phyloP scores from a whole-genome alignment of 768 basidiomycete species.

The Flagelloscypha sp. region DNA sequence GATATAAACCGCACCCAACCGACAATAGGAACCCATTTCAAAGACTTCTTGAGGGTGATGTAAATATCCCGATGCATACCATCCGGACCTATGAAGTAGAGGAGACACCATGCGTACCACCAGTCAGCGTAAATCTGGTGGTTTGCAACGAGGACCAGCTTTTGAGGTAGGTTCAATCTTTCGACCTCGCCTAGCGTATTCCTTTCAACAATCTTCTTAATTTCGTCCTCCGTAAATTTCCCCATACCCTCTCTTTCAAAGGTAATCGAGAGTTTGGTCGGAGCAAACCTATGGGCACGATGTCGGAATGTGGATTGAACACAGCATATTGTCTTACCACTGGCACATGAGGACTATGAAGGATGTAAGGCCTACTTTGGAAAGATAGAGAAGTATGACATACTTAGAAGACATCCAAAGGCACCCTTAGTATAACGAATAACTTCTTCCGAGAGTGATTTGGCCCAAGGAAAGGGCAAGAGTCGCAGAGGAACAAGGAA shows the following conservation, averaged over 20 bases:
- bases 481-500: conserved; percentile 60
- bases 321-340: too few species aligned
- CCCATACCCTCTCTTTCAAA: conserved; percentile 67
- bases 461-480: conserved; percentile 51
- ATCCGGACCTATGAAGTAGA: conserved; percentile 59
- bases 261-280: conserved; percentile 62
- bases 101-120: conserved; percentile 85
- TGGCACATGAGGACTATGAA: conserved; percentile 65
- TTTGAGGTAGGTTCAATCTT: conserved; percentile 63
- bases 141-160: conserved; percentile 82
- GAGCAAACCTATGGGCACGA: too few species aligned
- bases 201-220: conserved; percentile 47
- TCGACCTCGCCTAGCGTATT: conserved; percentile 49
- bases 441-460: conserved; percentile 54
- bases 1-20: conserved; percentile 61
- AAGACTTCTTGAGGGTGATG: conserved; percentile 88
- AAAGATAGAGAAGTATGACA: conserved; percentile 17
- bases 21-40: conserved; percentile 78
- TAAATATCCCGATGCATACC: conserved; percentile 64
- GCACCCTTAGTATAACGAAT: conserved; percentile 78
- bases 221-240: conserved; percentile 49
- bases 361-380: neutral
- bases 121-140: conserved; percentile 81
- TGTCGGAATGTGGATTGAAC: too few species aligned
- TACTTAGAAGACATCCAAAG: conserved; percentile 69